Percentiles rank a stretch among this genome's conserved stretches.
Evolutionary conservation across 2,329 filamentous ascomycete species (phyloP).

Genomic region (Trichoderma sp.): DNA sequence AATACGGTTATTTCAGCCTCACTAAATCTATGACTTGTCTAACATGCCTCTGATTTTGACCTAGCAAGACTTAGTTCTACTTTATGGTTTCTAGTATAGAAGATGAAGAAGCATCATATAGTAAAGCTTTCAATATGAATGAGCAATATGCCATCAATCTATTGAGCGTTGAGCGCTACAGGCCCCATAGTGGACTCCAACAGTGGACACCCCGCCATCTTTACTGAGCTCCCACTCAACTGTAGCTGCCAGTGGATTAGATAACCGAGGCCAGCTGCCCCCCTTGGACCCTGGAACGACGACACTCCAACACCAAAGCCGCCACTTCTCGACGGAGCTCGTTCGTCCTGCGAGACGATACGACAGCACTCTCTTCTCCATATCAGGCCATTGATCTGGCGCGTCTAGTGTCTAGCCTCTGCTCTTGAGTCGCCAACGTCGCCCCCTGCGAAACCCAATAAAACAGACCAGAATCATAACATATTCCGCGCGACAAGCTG

Average conservation of each 20-base stretch:
- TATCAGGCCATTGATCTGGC: not conserved
- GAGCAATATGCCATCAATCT: not conserved
- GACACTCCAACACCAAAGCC: not conserved
- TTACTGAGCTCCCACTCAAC: not conserved
- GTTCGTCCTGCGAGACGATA: not conserved
- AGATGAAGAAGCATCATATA: not conserved
- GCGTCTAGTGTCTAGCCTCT: not conserved
- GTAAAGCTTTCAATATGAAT: not conserved
- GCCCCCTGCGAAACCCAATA: not conserved
- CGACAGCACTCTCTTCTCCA: not conserved
- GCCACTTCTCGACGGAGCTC: not conserved
- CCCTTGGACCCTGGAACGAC: not conserved
- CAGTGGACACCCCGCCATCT: constrained; percentile 11
- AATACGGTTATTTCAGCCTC: too few species aligned
- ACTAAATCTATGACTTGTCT: too few species aligned
- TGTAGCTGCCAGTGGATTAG: not conserved
- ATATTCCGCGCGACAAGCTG: not conserved
- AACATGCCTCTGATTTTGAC: too few species aligned
- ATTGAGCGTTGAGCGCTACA: not conserved
- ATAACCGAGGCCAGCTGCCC: not conserved
- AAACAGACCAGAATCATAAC: not conserved
- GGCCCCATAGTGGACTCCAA: not conserved
- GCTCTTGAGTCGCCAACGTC: not conserved
- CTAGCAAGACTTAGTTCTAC: too few species aligned
- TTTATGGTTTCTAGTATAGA: too few species aligned